Conservation (phyloP, 2,329 filamentous ascomycete genomes). For the Cercospora sp. region DNA sequence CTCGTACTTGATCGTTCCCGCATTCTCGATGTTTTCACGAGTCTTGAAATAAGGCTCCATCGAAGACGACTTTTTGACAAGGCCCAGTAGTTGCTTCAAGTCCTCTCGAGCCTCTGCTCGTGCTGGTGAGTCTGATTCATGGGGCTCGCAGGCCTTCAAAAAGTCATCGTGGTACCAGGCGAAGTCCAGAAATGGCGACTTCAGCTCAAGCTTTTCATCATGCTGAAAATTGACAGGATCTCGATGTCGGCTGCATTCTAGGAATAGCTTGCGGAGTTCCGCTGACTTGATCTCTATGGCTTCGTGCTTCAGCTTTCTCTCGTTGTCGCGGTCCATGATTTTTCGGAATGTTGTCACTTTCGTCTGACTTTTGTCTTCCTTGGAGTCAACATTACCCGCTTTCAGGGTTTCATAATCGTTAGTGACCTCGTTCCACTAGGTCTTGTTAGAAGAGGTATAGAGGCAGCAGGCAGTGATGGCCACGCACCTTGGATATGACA, state of each 20-base stretch:
- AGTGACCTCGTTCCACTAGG: constrained; percentile 10
- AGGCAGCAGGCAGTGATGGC: neutral
- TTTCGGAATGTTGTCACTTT: constrained; percentile 9
- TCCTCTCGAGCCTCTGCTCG: constrained; percentile 4
- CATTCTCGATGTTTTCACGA: neutral
- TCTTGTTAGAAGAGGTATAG: neutral
- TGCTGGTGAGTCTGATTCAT: neutral
- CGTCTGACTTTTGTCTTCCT: neutral
- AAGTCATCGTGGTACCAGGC: constrained; percentile 7
- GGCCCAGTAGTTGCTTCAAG: constrained; percentile 4
- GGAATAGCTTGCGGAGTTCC: constrained; percentile 1
- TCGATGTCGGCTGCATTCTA: neutral
- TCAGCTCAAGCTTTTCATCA: neutral
- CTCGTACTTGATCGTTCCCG: neutral
- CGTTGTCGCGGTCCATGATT: constrained; percentile 15
- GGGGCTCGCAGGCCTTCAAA: constrained; percentile 7
- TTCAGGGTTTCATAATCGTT: neutral
- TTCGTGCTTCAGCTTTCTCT: constrained; percentile 6
- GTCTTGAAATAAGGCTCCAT: neutral
- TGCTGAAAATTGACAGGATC: neutral
- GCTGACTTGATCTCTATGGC: constrained; percentile 12
- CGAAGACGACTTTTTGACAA: neutral
- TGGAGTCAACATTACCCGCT: neutral
- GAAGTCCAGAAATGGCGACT: constrained; percentile 1
- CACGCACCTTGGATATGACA: neutral